phyloP scores from a whole-genome alignment of 2,329 filamentous ascomycete genomes.

The Tolypocladium sp. region DNA sequence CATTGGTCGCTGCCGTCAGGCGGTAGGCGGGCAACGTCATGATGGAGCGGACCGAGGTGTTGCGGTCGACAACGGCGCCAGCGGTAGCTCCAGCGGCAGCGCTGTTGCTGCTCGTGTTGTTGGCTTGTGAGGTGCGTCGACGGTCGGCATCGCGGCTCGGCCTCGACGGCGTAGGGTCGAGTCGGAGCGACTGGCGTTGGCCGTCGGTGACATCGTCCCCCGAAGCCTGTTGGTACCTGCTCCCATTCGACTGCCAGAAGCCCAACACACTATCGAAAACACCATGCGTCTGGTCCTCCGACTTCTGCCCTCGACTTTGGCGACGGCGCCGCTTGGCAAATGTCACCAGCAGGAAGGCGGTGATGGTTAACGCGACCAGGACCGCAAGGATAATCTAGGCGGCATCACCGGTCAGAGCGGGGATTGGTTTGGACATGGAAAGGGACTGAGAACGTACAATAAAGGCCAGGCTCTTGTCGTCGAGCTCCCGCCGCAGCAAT shows the following conservation, averaged over 20 bases:
- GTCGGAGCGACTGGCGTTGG: constrained; percentile 12
- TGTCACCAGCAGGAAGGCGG: not conserved
- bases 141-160: not conserved
- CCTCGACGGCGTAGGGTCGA: constrained; percentile 2
- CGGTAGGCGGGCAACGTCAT: constrained; percentile 89
- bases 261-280: not conserved
- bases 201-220: constrained; percentile 15
- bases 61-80: constrained; percentile 55
- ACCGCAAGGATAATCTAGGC: not conserved
- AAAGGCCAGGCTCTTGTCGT: constrained; percentile 3
- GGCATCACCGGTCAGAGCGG: not conserved
- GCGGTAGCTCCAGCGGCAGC: constrained; percentile 18
- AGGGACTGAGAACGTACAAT: constrained; percentile 4
- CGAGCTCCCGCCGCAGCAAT: constrained; percentile 1
- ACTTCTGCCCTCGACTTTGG: not conserved
- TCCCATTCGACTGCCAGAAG: not conserved
- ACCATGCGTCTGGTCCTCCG: not conserved
- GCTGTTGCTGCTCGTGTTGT: constrained; percentile 3
- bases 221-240: constrained; percentile 20
- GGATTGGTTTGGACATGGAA: not conserved
- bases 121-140: not conserved
- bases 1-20: constrained; percentile 59
- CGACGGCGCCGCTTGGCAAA: constrained; percentile 3
- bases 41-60: constrained; percentile 82
- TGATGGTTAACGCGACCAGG: not conserved